Conservation (phyloP, 306 rosid genomes). For the Ammopiptanthus mongolicus region DNA sequence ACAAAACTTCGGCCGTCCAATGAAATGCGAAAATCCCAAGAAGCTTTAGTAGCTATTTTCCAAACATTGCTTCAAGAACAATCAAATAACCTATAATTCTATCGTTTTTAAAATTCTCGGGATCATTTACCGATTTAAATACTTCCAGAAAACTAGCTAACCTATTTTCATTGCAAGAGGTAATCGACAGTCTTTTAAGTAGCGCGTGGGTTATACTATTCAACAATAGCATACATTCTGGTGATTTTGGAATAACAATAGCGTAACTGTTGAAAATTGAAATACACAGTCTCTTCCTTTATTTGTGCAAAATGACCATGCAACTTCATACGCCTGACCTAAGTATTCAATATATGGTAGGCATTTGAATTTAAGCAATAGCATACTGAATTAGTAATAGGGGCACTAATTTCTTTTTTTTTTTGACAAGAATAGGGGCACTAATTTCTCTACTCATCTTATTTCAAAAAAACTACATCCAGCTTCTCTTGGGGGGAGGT, state of each 20-base stretch:
- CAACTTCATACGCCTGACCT: no score
- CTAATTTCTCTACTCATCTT: no score
- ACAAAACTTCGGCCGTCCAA: conserved; percentile 52
- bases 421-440: no score
- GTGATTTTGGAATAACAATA: background rate
- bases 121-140: conserved; percentile 57
- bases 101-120: conserved; percentile 42
- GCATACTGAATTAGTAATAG: background rate
- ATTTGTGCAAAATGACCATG: background rate
- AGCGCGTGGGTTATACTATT: conserved; percentile 42
- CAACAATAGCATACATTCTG: background rate
- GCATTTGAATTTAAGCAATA: background rate
- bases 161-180: conserved; percentile 3
- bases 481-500: no score
- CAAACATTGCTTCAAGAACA: conserved; percentile 57
- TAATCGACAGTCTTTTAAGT: background rate
- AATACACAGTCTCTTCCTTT: background rate
- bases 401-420: no score
- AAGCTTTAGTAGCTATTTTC: conserved; percentile 56
- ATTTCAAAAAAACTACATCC: no score
- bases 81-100: conserved; percentile 49
- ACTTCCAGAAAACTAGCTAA: conserved; percentile 20
- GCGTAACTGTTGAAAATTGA: background rate
- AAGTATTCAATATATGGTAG: background rate
- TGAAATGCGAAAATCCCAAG: conserved; percentile 65